Base-by-base conservation (phyloP, 164 flowering plant species). In the Stephania japonica region DNA sequence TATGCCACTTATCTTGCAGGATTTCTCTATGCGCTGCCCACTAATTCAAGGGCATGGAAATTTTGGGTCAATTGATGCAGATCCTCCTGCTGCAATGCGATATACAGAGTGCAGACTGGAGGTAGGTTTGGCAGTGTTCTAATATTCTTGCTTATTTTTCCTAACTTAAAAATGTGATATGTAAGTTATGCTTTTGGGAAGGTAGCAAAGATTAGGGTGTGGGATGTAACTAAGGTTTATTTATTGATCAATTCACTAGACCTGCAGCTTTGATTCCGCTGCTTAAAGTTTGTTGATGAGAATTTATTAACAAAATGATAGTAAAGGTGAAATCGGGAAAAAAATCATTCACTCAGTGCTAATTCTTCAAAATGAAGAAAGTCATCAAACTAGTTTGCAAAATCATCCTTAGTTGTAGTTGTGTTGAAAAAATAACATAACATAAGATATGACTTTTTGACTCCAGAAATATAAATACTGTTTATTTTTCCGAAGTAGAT, bases 1-100 rank as follows among this genome's bases (percentile, higher is more conserved):
- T 68, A 25, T 42, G 12, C 25, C 6, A 12, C 26, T 24, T 67
- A 21, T 67, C 16, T 72, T 79, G 26, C 85, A 92, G 99, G 97
- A 93, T 85, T 95, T 95, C 78, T 93, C 99, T 67, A 75, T 95
- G 79, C 88, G 98, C 5, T 83, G 79, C 75, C 93, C 97, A 12
- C 94, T 95, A 41, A 85, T 95, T 76, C 88, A 83, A 68, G 99
- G 99, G 62, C 99, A 95, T 84, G 99, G 99, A 24, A 95, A 95
- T 83, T 95, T 95, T 87, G 99, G 99, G 67, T 95, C 99, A 56
- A 76, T 95, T 75, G 99, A 95, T 85, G 94, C 98, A 11, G 99
- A 95, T 80, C 98, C 98, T 80, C 86, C 99, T 71, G 99, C 99
- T 81, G 99, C 99, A 72, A 95, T 95, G 99, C 90, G 99, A 14